Base-by-base conservation (phyloP, 208 protist species). In the Leptomonas pyrrhocoris region DNA sequence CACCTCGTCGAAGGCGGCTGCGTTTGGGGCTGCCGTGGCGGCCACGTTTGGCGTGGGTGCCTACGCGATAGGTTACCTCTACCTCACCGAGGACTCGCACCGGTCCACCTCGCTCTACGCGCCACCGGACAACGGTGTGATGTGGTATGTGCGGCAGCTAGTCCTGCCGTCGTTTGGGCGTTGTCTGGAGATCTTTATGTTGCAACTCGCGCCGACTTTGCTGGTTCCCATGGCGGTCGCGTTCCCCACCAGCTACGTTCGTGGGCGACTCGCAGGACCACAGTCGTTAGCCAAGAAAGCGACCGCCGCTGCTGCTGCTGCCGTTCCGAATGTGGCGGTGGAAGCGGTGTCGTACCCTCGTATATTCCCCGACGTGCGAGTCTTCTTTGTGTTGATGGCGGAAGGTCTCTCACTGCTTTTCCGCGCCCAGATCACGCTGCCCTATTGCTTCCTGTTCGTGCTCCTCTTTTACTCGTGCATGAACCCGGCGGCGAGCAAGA, bases 91-190 rank as follows among this genome's bases (percentile, higher is more conserved):
- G 21, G 70, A 19, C 2, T 34, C 51, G 25, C 48, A 73, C 43
- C 66, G 68, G 25, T 54, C 25, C 46, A 69, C 83, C 30, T 59
- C 86, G n/a, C 74, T 92, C n/a, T 88, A 89, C 66, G 70, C 85
- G 0, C 89, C 90, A 16, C 86, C 85, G 13, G 88, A 93, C 58
- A 84, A 85, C 48, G 81, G 84, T 19, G 74, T 84, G 25, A 79
- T 86, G 75, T 93, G 90, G 87, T 93, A 93, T 61, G 85, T 93
- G 71, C 83, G 85, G 7, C 85, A 93, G 72, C 73, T 91, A 34
- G 75, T 87, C 19, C 74, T 92, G 12, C 69, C 82, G 2, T 72
- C 71, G 42, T 93, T 93, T 68, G 63, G 65, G 30, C 73, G 81
- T 25, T 85, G 73, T 36, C 63, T 92, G 31, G 81, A 84, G 43